A percentile compares a stretch with the other conserved stretches of the same genome.
These are phyloP conservation scores for Vaccinium myrtillus DNA, from an alignment of 148 eudicot genomes.

Conservation along the genomic window DNA sequence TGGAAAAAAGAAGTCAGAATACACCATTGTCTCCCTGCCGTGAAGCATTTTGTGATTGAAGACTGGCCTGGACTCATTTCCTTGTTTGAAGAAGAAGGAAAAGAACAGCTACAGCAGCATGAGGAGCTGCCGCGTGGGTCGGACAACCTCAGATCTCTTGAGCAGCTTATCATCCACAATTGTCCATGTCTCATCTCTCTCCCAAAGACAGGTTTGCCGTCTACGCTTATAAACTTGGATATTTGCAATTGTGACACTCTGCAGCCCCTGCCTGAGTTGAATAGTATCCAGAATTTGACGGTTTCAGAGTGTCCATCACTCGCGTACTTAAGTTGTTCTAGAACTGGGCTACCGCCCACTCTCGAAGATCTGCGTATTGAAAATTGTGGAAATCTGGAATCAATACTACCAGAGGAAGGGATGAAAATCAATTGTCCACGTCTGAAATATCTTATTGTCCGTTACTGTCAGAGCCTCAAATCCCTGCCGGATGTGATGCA, in stretches of 20 bases:
- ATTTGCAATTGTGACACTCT: not conserved
- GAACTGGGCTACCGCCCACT: not conserved
- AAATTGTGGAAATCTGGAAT: not conserved
- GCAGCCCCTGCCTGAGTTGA: not conserved
- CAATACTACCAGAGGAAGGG: not conserved
- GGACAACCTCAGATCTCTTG: not conserved
- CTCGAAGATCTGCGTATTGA: fast-evolving
- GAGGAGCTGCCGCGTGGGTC: not conserved
- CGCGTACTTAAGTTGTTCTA: not conserved
- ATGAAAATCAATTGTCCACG: not conserved
- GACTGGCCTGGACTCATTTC: not conserved
- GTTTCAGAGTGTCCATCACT: not conserved
- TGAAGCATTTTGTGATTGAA: not conserved
- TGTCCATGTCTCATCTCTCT: not conserved
- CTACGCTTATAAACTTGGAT: not conserved
- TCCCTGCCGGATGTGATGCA: not conserved
- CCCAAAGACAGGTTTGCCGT: not conserved
- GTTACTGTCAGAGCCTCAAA: fast-evolving
- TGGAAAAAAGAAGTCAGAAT: not conserved
- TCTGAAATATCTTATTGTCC: fast-evolving
- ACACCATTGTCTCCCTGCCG: not conserved
- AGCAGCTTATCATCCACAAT: not conserved
- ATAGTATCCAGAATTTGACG: not conserved
- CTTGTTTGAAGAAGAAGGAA: not conserved
- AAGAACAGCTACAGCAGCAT: not conserved